Conservation (phyloP, 2,329 filamentous ascomycete genomes). For the Monosporascus cannonballus region DNA sequence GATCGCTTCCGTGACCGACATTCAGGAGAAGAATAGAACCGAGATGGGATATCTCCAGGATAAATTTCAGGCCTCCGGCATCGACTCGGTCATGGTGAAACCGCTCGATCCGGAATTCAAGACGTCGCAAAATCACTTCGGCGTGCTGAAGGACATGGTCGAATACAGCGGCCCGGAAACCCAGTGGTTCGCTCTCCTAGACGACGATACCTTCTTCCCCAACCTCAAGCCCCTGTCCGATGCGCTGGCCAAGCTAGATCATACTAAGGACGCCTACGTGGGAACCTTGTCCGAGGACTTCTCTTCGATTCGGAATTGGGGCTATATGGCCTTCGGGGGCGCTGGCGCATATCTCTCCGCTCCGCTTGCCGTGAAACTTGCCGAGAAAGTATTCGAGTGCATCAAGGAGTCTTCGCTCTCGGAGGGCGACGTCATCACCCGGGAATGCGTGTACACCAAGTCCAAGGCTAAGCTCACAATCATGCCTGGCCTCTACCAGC, state of each 20-base stretch:
- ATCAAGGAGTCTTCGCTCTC: constrained; percentile 33
- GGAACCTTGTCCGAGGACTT: constrained; percentile 54
- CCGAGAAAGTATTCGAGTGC: constrained; percentile 42
- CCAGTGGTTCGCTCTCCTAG: constrained; percentile 50
- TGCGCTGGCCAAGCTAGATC: constrained; percentile 42
- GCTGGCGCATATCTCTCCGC: constrained; percentile 53
- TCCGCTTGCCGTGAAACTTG: constrained; percentile 42
- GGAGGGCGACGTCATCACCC: constrained; percentile 50
- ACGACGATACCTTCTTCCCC: constrained; percentile 60
- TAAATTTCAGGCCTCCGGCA: constrained; percentile 24
- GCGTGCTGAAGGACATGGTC: constrained; percentile 45
- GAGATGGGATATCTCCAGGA: constrained; percentile 28
- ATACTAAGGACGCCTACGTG: constrained; percentile 44
- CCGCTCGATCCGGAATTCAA: constrained; percentile 28
- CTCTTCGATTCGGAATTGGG: constrained; percentile 43
- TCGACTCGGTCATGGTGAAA: constrained; percentile 28
- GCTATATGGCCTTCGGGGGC: constrained; percentile 56
- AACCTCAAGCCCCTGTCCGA: constrained; percentile 44
- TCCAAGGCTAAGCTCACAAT: constrained; percentile 48
- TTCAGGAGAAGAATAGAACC: constrained; percentile 20
- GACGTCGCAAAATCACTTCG: constrained; percentile 52
- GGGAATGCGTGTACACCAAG: constrained; percentile 50
- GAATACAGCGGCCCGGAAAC: constrained; percentile 36
- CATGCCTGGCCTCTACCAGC: constrained; percentile 49
- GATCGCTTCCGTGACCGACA: constrained; percentile 45